phyloP scores from a whole-genome alignment of 1,284 basidiomycete genomes.

The Trametes pubescens region DNA sequence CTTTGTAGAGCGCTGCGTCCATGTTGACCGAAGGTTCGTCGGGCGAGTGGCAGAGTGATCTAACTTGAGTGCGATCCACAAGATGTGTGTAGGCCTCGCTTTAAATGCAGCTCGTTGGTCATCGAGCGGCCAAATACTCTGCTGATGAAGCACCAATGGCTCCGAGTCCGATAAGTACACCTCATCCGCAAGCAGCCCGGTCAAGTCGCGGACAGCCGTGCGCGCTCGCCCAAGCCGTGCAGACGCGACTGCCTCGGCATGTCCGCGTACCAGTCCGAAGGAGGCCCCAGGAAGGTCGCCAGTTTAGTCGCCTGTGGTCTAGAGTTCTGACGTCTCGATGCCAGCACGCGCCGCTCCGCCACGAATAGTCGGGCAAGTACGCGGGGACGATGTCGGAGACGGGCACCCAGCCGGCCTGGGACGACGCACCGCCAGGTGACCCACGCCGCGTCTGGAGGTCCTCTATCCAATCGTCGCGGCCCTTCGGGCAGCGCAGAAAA shows the following conservation, averaged over 20 bases:
- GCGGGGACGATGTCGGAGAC: not conserved
- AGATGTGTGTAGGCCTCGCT: no score
- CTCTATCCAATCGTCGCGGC: not conserved
- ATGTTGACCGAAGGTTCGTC: not conserved
- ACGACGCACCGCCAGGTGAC: not conserved
- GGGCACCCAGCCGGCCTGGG: not conserved
- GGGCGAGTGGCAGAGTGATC: no score
- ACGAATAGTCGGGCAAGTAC: not conserved
- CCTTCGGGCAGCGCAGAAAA: not conserved
- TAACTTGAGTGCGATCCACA: no score
- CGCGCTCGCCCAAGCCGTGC: not conserved
- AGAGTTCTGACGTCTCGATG: not conserved
- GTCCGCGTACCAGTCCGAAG: no score
- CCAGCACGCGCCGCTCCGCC: not conserved
- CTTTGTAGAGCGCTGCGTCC: slow-evolving; percentile 7
- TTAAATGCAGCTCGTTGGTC: no score
- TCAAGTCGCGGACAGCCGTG: not conserved
- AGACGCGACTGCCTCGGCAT: not conserved
- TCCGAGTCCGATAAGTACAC: no score
- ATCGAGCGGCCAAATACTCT: no score
- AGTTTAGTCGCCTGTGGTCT: not conserved
- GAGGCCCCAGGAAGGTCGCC: no score
- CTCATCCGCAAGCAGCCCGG: not conserved
- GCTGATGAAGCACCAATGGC: no score
- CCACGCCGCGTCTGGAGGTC: not conserved